Percentiles rank a stretch among this genome's conserved stretches.
phyloP scores from a whole-genome alignment of 768 basidiomycete species.

The Dentipellis sp. region DNA sequence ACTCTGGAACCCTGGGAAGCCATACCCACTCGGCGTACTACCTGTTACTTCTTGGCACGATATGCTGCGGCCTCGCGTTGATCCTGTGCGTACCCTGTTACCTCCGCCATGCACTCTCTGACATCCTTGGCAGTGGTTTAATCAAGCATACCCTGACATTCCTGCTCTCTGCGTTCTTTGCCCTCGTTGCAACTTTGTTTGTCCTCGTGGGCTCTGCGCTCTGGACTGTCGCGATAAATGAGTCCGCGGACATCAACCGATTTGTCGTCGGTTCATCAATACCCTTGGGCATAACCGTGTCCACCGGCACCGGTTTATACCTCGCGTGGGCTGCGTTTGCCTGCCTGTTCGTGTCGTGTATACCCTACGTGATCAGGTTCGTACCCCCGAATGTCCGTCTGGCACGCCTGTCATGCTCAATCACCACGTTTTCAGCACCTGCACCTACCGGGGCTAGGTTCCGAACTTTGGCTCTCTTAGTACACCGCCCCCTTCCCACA shows the following conservation, averaged over 20 bases:
- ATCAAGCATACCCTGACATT: conserved; percentile 58
- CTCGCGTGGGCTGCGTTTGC: conserved; percentile 72
- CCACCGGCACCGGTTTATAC: conserved; percentile 52
- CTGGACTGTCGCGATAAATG: conserved; percentile 71
- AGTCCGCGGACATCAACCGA: conserved; percentile 49
- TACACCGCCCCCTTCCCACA: background rate
- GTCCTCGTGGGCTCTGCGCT: conserved; percentile 62
- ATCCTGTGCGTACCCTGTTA: conserved; percentile 42
- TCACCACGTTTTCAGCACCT: background rate
- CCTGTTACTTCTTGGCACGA: conserved; percentile 63
- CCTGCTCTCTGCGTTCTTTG: conserved; percentile 54
- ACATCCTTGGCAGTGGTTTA: conserved; percentile 41
- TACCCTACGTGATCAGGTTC: conserved; percentile 75
- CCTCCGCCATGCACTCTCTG: conserved; percentile 2
- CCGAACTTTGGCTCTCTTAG: background rate
- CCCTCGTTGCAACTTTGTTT: conserved; percentile 50
- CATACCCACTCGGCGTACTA: conserved; percentile 67
- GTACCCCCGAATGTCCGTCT: conserved; percentile 14
- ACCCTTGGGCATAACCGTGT: conserved; percentile 53
- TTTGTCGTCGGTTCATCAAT: conserved; percentile 30
- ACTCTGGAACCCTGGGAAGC: conserved; percentile 53
- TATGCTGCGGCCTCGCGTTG: conserved; percentile 55
- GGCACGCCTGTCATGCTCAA: background rate
- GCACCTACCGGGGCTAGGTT: background rate
- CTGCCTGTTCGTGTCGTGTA: conserved; percentile 49